Evolutionary conservation across 2,329 filamentous ascomycete species (phyloP).

Genomic region (Orbilia brochopaga): DNA sequence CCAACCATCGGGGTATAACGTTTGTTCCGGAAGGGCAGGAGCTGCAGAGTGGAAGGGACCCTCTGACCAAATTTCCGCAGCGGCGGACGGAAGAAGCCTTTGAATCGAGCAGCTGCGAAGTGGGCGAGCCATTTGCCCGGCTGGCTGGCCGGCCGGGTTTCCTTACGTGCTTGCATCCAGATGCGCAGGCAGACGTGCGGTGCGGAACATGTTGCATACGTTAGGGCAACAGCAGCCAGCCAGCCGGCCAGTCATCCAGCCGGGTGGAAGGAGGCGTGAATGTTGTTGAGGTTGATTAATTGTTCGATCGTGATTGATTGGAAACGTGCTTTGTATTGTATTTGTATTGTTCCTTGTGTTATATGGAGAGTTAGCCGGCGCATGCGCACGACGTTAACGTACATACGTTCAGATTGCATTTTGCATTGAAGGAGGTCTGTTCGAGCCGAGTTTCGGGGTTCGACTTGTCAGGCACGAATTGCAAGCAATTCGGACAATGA

Average conservation of each 20-base stretch:
- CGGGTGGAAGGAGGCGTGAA: no score
- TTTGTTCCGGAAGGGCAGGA: slow-evolving; percentile 51
- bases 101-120: background rate
- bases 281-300: no score
- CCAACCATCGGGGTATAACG: slow-evolving; percentile 45
- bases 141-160: background rate
- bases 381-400: no score
- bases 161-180: background rate
- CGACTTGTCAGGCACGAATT: no score
- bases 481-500: no score
- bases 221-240: background rate
- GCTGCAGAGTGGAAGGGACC: slow-evolving; percentile 3
- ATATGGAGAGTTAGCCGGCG: no score
- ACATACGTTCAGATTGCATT: no score
- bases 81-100: slow-evolving; percentile 24
- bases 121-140: slow-evolving; percentile 44
- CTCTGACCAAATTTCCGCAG: slow-evolving; percentile 45
- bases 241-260: background rate
- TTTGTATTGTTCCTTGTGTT: no score
- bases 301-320: no score
- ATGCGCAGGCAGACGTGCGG: background rate
- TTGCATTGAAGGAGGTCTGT: no score
- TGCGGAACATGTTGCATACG: background rate
- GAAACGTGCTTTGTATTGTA: no score
- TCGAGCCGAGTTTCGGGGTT: no score